Conservation (phyloP, 805 yeast genomes). For the Candida ipomoeae region DNA sequence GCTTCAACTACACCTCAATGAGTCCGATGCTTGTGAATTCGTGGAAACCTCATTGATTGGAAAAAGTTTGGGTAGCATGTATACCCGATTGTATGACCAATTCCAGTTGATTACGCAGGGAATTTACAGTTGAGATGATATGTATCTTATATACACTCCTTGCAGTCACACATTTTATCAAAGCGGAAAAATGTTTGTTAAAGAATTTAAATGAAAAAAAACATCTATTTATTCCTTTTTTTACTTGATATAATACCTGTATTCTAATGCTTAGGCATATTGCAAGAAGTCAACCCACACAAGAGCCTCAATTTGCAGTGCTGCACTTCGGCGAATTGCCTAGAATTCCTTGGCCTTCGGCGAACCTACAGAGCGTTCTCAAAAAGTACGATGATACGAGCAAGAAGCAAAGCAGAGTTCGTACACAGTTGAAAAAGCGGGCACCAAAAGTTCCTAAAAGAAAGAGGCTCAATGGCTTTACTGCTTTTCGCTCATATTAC, state of each 20-base stretch:
- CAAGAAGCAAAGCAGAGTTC: background rate
- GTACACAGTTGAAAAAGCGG: background rate
- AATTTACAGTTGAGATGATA: constrained; percentile 49
- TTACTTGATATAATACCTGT: background rate
- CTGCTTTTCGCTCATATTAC: constrained; percentile 8
- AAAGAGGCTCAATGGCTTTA: constrained; percentile 7
- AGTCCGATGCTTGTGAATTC: constrained; percentile 66
- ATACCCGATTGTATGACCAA: constrained; percentile 91
- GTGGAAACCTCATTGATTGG: constrained; percentile 75
- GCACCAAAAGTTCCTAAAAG: background rate
- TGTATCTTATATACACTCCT: background rate
- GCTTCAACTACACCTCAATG: constrained; percentile 71
- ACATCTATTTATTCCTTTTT: background rate
- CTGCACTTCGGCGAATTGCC: constrained; percentile 3
- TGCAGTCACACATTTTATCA: background rate
- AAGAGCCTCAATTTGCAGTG: background rate
- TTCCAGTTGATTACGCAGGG: constrained; percentile 95
- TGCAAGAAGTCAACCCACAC: background rate
- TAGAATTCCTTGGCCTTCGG: constrained; percentile 2
- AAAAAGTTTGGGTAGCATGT: constrained; percentile 81
- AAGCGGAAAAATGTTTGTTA: background rate
- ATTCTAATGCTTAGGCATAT: background rate
- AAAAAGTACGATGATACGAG: background rate
- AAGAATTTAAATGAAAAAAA: background rate
- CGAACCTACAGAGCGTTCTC: constrained; percentile 2